These are phyloP conservation scores for Anthracocystis panici-leucophaei DNA, from an alignment of 1,284 basidiomycete genomes.

Conservation along the genomic window DNA sequence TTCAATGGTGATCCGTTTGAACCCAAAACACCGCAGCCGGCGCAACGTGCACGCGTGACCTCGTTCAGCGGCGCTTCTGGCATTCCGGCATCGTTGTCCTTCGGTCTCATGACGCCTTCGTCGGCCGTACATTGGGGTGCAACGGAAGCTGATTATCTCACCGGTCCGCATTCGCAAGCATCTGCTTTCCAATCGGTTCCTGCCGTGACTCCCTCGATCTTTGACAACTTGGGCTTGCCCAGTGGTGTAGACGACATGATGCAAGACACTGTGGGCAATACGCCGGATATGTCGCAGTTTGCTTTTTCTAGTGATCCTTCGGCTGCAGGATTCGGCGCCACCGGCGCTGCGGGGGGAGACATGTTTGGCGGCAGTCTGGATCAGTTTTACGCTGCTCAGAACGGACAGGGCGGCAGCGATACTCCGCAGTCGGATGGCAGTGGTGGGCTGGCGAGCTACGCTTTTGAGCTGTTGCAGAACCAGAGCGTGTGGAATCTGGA, in stretches of 20 bases:
- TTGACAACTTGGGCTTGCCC: constrained; percentile 37
- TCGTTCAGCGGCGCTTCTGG: constrained; percentile 31
- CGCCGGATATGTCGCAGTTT: constrained; percentile 29
- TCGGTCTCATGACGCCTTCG: constrained; percentile 41
- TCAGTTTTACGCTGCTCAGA: constrained; percentile 9
- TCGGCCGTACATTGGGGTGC: constrained; percentile 17
- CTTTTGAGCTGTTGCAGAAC: constrained; percentile 50
- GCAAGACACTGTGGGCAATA: constrained; percentile 5
- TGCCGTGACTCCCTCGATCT: constrained; percentile 40
- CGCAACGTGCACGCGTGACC: constrained; percentile 21
- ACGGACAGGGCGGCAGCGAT: background rate
- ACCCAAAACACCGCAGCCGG: constrained; percentile 28
- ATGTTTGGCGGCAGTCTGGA: constrained; percentile 20
- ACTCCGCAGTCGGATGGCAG: constrained; percentile 40
- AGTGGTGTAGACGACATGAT: constrained; percentile 18
- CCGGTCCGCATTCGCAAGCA: constrained; percentile 36
- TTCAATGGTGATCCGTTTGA: constrained; percentile 17
- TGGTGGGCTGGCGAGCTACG: constrained; percentile 31
- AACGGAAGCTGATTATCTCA: constrained; percentile 23
- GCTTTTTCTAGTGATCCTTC: background rate
- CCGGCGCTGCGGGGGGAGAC: constrained; percentile 1
- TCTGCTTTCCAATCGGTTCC: constrained; percentile 19
- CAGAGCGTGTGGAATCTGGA: constrained; percentile 50
- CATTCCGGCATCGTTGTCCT: constrained; percentile 30
- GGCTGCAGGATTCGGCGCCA: constrained; percentile 1